These are phyloP conservation scores for Zymoseptoria crescenta DNA, from an alignment of 2,329 filamentous ascomycete species.

Conservation along the genomic window DNA sequence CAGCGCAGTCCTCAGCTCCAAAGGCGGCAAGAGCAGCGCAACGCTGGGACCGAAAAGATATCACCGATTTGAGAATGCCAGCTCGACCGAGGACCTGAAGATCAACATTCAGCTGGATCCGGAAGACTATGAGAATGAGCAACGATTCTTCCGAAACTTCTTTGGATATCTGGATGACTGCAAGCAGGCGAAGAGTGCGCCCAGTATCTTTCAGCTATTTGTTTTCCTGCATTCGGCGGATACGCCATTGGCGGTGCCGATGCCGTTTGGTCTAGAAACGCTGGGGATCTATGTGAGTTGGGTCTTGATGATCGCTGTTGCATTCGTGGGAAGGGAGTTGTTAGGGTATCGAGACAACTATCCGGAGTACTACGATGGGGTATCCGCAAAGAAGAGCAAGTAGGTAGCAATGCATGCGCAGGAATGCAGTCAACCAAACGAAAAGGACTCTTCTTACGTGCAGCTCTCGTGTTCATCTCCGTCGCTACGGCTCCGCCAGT, in stretches of 20 bases:
- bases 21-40: slow-evolving; percentile 2
- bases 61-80: slow-evolving; percentile 18
- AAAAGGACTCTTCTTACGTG: neutral
- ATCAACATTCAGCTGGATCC: slow-evolving; percentile 18
- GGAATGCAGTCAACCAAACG: neutral
- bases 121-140: slow-evolving; percentile 18
- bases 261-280: slow-evolving; percentile 13
- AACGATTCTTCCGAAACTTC: slow-evolving; percentile 17
- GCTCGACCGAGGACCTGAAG: slow-evolving; percentile 8
- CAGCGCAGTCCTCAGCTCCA: slow-evolving; percentile 4
- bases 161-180: slow-evolving; percentile 18
- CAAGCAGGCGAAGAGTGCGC: slow-evolving; percentile 10
- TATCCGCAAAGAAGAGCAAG: slow-evolving; percentile 14
- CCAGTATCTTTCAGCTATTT: slow-evolving; percentile 17
- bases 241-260: slow-evolving; percentile 15
- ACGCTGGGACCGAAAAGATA: slow-evolving; percentile 13
- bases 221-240: slow-evolving; percentile 17
- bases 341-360: slow-evolving; percentile 16
- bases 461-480: neutral
- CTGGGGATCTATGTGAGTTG: slow-evolving; percentile 15
- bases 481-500: slow-evolving; percentile 34
- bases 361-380: slow-evolving; percentile 15
- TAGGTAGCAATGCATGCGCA: neutral
- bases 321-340: slow-evolving; percentile 12
- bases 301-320: slow-evolving; percentile 12